A percentile compares a stretch with the other conserved stretches of the same genome.
Conservation (phyloP, 2,329 filamentous ascomycete genomes). For the Aureobasidium sp. region DNA sequence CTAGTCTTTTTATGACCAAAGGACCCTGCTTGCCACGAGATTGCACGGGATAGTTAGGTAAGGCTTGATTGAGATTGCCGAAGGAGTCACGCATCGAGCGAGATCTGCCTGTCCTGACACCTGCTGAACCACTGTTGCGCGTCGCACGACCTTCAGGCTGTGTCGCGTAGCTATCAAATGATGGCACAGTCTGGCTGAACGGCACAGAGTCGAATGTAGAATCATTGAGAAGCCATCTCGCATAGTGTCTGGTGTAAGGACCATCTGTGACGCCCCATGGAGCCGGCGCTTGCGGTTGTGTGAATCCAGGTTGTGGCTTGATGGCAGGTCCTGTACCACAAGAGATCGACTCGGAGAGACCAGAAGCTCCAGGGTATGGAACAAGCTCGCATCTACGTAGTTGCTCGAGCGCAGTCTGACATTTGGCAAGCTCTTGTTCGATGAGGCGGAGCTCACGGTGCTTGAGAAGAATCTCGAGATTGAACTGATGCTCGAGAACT, state of each 20-base stretch:
- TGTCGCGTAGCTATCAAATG: conserved; percentile 19
- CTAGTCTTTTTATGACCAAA: conserved; percentile 73
- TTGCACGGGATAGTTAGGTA: conserved; percentile 63
- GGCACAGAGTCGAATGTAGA: conserved; percentile 64
- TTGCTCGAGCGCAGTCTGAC: conserved; percentile 87
- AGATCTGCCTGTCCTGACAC: conserved; percentile 42
- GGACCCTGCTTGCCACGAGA: conserved; percentile 66
- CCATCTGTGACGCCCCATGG: conserved; percentile 89
- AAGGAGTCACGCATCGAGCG: conserved; percentile 53
- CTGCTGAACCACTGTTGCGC: conserved; percentile 63
- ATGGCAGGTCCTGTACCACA: conserved; percentile 67
- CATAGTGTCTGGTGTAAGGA: conserved; percentile 89
- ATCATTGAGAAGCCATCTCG: conserved; percentile 90
- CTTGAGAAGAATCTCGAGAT: conserved; percentile 85
- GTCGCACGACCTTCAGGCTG: conserved; percentile 65
- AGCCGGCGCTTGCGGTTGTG: conserved; percentile 68
- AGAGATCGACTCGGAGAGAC: conserved; percentile 62
- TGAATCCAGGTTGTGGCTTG: conserved; percentile 53
- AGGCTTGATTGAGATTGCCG: conserved; percentile 38
- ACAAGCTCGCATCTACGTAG: conserved; percentile 86
- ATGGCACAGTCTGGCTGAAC: conserved; percentile 21
- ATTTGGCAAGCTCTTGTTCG: conserved; percentile 93
- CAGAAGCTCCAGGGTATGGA: conserved; percentile 70
- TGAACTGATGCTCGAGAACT: conserved; percentile 77
- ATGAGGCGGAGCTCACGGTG: conserved; percentile 91